These are phyloP conservation scores for Arthroderma uncinatum DNA, from an alignment of 2,329 filamentous ascomycete species.

Conservation along the genomic window DNA sequence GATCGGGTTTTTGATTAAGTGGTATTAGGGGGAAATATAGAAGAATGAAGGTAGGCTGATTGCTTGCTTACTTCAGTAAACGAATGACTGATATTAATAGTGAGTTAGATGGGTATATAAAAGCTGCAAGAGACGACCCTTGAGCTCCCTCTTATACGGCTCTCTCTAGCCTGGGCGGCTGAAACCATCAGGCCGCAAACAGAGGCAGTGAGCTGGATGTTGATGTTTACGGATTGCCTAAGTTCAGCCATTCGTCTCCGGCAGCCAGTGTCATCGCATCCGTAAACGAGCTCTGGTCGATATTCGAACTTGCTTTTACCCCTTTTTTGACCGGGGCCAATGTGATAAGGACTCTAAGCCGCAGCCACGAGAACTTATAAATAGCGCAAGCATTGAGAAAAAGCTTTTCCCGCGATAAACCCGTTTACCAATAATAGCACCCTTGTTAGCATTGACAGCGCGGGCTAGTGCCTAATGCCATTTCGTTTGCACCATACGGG, in stretches of 20 bases:
- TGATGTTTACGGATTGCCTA: not conserved
- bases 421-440: too few relatives aligned
- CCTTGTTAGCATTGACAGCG: too few relatives aligned
- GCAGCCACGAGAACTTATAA: not conserved
- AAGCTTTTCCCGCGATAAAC: too few relatives aligned
- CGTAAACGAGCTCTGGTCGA: not conserved
- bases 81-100: not conserved
- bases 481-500: too few relatives aligned
- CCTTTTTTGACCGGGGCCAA: not conserved
- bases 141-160: not conserved
- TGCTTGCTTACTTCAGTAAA: not conserved
- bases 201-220: not conserved
- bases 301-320: not conserved
- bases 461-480: too few relatives aligned
- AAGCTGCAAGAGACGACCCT: not conserved
- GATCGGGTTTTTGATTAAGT: not conserved
- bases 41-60: not conserved
- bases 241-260: not conserved
- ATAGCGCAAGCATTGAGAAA: not conserved
- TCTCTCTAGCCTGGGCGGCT: not conserved
- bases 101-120: not conserved
- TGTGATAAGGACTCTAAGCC: not conserved
- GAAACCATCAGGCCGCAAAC: not conserved
- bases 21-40: not conserved
- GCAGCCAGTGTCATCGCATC: not conserved